phyloP scores from a whole-genome alignment of 148 eudicot genomes.

The Silene uniflora region DNA sequence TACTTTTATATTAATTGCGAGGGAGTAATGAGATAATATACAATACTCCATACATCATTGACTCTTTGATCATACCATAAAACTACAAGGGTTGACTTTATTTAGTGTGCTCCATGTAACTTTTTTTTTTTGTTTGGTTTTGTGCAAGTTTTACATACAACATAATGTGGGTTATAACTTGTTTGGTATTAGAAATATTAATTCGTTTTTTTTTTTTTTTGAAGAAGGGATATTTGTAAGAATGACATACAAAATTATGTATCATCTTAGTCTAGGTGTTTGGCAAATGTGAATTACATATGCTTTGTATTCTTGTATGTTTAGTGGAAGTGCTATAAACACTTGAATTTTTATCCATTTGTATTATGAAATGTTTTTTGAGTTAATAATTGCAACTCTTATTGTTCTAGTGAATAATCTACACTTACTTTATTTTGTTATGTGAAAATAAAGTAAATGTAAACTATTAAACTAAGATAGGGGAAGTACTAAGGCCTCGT shows the following conservation, averaged over 20 bases:
- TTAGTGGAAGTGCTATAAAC: neutral
- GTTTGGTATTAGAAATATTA: neutral
- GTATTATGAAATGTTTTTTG: too few relatives aligned
- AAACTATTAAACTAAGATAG: too few relatives aligned
- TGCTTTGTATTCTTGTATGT: neutral
- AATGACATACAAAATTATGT: neutral
- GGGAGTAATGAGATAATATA: neutral
- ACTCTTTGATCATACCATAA: slow-evolving; percentile 13
- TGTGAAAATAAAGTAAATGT: too few relatives aligned
- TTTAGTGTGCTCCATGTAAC: slow-evolving; percentile 19
- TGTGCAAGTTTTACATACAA: slow-evolving; percentile 13
- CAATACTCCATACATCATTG: slow-evolving; percentile 1
- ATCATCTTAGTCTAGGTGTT: neutral
- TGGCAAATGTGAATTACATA: slow-evolving; percentile 12
- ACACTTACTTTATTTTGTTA: too few relatives aligned
- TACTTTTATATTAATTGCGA: too few relatives aligned
- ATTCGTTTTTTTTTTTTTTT: too few relatives aligned
- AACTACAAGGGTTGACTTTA: neutral
- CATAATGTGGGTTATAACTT: slow-evolving; percentile 4
- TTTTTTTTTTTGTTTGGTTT: slow-evolving; percentile 13
- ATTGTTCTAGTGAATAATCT: too few relatives aligned
- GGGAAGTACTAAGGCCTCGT: too few relatives aligned
- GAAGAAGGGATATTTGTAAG: too few relatives aligned
- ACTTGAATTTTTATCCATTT: neutral
- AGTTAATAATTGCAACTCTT: too few relatives aligned